Conservation (phyloP, 75 land plant species). For the Cunninghamia lanceolata region DNA sequence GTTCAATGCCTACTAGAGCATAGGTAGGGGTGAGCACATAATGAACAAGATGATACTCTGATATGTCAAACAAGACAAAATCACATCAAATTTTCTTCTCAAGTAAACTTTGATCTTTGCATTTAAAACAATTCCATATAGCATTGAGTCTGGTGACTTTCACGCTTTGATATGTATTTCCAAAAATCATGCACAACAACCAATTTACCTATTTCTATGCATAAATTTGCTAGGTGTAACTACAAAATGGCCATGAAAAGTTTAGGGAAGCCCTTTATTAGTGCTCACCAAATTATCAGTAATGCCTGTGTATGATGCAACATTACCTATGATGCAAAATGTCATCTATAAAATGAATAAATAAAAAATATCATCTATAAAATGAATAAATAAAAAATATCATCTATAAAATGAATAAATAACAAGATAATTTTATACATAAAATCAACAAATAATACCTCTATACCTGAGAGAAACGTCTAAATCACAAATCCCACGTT, state of each 20-base stretch:
- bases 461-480: neutral
- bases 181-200: slow-evolving; percentile 61
- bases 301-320: neutral
- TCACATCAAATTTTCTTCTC: too few relatives aligned
- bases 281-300: neutral
- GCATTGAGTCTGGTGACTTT: slow-evolving; percentile 41
- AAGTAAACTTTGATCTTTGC: too few relatives aligned
- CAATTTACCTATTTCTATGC: slow-evolving; percentile 50
- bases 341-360: too few relatives aligned
- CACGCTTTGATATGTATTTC: slow-evolving; percentile 59
- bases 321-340: neutral
- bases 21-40: too few relatives aligned
- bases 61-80: too few relatives aligned
- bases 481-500: neutral
- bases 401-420: neutral
- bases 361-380: too few relatives aligned
- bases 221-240: slow-evolving; percentile 66
- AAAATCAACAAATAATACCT: neutral
- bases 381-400: too few relatives aligned
- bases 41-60: too few relatives aligned
- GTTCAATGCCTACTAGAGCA: too few relatives aligned
- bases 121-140: slow-evolving; percentile 70
- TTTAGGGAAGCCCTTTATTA: neutral
- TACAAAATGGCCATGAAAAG: neutral
- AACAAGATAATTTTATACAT: neutral